Evolutionary conservation across 306 rosid species (phyloP), one percentile per base, ranked within the genome.

Genomic region (Abrus precatorius): DNA sequence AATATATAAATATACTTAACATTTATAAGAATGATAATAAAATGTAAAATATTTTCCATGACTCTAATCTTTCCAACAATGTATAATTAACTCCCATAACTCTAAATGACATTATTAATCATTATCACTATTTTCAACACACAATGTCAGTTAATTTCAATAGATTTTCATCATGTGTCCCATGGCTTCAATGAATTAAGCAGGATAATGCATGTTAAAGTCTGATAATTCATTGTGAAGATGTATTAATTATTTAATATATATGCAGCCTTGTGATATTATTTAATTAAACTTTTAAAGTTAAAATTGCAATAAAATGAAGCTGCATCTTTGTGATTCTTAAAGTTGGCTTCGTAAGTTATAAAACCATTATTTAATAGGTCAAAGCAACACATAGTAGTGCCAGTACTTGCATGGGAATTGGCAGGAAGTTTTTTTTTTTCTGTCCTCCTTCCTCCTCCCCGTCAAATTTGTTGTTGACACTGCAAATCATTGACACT

Each of bases 131-230:
- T 63, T 63, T 61, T 48, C 47, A 8, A 28, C 43, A 6, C 52
- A 45, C 43, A 47, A 54, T 78, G 30, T 62, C 12, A 44, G 47
- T 30, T 48, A 53, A 27, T 61, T 62, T 63, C 34, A 62, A 10
- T 60, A 6, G 34, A 67, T 73, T 78, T 50, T 47, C 20, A 63
- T 34, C 50, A 40, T 32, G 48, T 33, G 3, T 62, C 6, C 36
- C 54, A 45, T 68, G 59, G 27, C 32, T 60, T 70, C 40, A 41
- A n/a, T 57, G 38, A 66, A 78, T 65, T 70, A 52, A 72, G 80
- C 47, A 57, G 52, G 9, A 69, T 41, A 44, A 52, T 32, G 14
- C 12, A 44, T 62, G 62, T 32, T 47, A n/a, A 60, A 66, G 49
- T 44, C 9, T 53, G 56, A 33, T 65, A 44, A 62, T 34, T 78